phyloP scores from a whole-genome alignment of 495 filamentous ascomycete species.

The Hypoxylon cercidicola region DNA sequence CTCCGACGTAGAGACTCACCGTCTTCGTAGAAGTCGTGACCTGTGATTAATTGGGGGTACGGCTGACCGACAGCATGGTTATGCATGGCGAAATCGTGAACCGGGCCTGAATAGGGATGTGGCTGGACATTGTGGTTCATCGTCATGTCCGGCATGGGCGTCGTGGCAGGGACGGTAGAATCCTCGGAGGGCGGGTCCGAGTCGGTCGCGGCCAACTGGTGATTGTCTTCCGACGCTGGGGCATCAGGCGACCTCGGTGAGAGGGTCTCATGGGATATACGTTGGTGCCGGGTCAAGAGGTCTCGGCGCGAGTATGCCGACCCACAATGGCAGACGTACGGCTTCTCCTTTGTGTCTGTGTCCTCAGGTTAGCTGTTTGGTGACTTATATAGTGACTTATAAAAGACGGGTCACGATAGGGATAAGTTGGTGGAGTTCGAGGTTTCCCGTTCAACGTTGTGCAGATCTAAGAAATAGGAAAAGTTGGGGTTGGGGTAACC shows the following conservation, averaged over 20 bases:
- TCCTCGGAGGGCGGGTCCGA: slow-evolving; percentile 43
- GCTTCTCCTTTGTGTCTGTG: slow-evolving; percentile 65
- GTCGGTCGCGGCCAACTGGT: slow-evolving; percentile 42
- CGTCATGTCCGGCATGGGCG: slow-evolving; percentile 38
- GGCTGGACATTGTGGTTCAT: slow-evolving; percentile 37
- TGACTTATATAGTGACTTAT: slow-evolving; percentile 6
- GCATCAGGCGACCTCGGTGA: slow-evolving; percentile 46
- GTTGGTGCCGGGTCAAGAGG: slow-evolving; percentile 63
- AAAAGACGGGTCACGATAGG: not conserved
- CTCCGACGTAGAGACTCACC: slow-evolving; percentile 45
- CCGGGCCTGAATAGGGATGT: slow-evolving; percentile 38
- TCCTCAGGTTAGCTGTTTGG: slow-evolving; percentile 38
- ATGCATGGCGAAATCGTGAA: slow-evolving; percentile 39
- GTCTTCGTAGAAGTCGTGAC: slow-evolving; percentile 44
- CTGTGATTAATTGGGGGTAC: slow-evolving; percentile 39
- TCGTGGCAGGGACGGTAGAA: slow-evolving; percentile 18
- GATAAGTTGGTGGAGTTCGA: slow-evolving; percentile 4
- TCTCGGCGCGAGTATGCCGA: slow-evolving; percentile 64
- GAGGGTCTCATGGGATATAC: slow-evolving; percentile 51
- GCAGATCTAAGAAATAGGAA: slow-evolving; percentile 34
- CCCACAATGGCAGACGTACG: slow-evolving; percentile 65
- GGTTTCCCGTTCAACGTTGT: slow-evolving; percentile 27
- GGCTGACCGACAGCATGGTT: slow-evolving; percentile 35
- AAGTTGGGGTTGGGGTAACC: slow-evolving; percentile 49
- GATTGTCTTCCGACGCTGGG: slow-evolving; percentile 44